Evolutionary conservation across 495 filamentous ascomycete genomes (phyloP), one percentile per base, ranked within the genome.

Genomic region (Talaromyces ruber): DNA sequence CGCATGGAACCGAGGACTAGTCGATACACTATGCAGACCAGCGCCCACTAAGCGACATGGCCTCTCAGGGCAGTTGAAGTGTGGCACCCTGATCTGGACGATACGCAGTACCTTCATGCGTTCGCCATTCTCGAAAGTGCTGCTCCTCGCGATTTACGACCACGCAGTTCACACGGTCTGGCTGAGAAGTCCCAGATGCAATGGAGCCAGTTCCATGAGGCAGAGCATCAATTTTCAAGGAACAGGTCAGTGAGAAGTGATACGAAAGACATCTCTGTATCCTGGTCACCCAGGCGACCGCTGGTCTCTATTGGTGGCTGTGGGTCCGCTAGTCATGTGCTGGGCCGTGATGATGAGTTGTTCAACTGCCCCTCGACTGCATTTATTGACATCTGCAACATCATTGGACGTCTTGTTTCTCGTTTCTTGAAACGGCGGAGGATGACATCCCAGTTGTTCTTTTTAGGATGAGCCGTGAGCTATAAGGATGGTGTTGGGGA

Each of bases 331-430:
- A 60, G 59, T 60, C 39, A 30, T 60, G 43, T 51, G 37, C 39
- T 51, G 34, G 32, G 58, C 39, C 39, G 58, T 12, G 11, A 18
- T 60, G 59, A 60, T 60, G 59, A 60, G 59, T 60, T 60, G 59
- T 60, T 32, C 59, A 60, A 21, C 39, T 57, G 54, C 54, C 50
- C 50, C 54, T 57, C 54, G 29, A 52, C 59, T 28, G 25, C 59
- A 25, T 47, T 21, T 47, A 37, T 24, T 34, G 28, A 34, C 43
- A 24, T 60, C 18, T 45, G 58, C 58, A 39, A 24, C n/a, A 25
- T 39, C 59, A 60, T 60, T 60, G 59, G 59, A 39, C 30, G 5
- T 34, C 26, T 57, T 6, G 24, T 30, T 55, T 28, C 24, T 52
- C 47, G 47, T 52, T 52, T 21, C 51, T 54, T 25, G 51, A 28